phyloP scores from a whole-genome alignment of 2,329 filamentous ascomycete genomes.

The Lomentospora prolificans region DNA sequence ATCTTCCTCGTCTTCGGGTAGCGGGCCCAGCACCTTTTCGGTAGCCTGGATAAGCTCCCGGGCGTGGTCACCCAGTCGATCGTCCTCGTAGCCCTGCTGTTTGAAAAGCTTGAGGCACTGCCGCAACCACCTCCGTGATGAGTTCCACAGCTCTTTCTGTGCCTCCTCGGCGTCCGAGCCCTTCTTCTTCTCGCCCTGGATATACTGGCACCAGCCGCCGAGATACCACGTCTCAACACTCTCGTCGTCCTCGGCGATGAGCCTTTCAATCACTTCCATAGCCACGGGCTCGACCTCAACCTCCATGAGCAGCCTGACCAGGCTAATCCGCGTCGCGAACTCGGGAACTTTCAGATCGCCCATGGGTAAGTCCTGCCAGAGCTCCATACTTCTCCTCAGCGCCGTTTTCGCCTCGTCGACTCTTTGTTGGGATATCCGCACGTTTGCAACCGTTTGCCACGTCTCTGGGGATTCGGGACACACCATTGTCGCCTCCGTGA shows the following conservation, averaged over 20 bases:
- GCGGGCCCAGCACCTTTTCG: conserved; percentile 53
- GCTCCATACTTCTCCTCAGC: conserved; percentile 64
- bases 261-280: conserved; percentile 70
- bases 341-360: conserved; percentile 67
- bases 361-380: conserved; percentile 74
- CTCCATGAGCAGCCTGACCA: conserved; percentile 82
- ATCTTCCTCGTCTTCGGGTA: conserved; percentile 43
- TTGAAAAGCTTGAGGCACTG: conserved; percentile 74
- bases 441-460: conserved; percentile 90
- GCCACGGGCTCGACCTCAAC: conserved; percentile 78
- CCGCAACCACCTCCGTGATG: conserved; percentile 73
- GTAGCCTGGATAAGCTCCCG: conserved; percentile 58
- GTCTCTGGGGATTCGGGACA: conserved; percentile 75
- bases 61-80: conserved; percentile 65
- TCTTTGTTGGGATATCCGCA: conserved; percentile 80
- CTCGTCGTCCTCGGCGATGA: conserved; percentile 81
- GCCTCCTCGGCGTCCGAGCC: conserved; percentile 29
- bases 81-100: conserved; percentile 75
- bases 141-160: conserved; percentile 54
- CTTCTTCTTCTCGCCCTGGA: conserved; percentile 57
- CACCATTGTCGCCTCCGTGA: conserved; percentile 83
- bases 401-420: conserved; percentile 72
- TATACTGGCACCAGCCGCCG: conserved; percentile 84
- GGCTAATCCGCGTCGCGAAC: conserved; percentile 74
- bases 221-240: conserved; percentile 97